phyloP scores from a whole-genome alignment of 2,329 filamentous ascomycete species.

The Phaeomoniella chlamydospora region DNA sequence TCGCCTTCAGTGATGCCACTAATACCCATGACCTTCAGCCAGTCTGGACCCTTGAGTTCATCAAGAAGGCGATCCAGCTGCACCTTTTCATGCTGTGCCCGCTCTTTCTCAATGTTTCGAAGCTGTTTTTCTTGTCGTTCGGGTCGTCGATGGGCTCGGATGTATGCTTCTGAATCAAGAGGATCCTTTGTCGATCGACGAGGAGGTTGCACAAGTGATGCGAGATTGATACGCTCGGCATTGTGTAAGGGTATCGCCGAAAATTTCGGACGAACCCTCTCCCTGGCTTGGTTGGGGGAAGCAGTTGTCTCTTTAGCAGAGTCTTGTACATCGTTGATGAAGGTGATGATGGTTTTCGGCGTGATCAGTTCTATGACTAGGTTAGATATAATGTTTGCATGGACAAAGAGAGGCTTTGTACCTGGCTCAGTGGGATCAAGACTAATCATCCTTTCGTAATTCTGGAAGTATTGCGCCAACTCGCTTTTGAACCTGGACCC shows the following conservation, averaged over 20 bases:
- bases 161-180: constrained; percentile 39
- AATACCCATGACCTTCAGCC: constrained; percentile 83
- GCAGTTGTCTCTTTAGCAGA: constrained; percentile 7
- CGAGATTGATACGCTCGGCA: constrained; percentile 28
- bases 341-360: constrained; percentile 55
- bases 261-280: constrained; percentile 9
- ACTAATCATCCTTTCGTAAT: constrained; percentile 88
- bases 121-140: constrained; percentile 54
- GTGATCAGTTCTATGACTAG: constrained; percentile 51
- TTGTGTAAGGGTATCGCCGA: constrained; percentile 22
- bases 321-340: constrained; percentile 44
- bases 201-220: constrained; percentile 19
- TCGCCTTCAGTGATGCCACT: constrained; percentile 71
- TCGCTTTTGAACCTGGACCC: constrained; percentile 81
- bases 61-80: constrained; percentile 58
- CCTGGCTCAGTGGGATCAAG: constrained; percentile 67
- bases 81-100: constrained; percentile 51
- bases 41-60: constrained; percentile 78
- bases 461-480: constrained; percentile 76
- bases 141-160: constrained; percentile 43
- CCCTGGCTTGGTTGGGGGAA: constrained; percentile 3
- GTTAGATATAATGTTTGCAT: neutral
- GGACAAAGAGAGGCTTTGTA: constrained; percentile 24
- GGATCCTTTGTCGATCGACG: constrained; percentile 32
- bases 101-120: constrained; percentile 52